Evolutionary conservation across 495 filamentous ascomycete genomes (phyloP), one percentile per base, ranked within the genome.

Genomic region (Daldinia grandis): DNA sequence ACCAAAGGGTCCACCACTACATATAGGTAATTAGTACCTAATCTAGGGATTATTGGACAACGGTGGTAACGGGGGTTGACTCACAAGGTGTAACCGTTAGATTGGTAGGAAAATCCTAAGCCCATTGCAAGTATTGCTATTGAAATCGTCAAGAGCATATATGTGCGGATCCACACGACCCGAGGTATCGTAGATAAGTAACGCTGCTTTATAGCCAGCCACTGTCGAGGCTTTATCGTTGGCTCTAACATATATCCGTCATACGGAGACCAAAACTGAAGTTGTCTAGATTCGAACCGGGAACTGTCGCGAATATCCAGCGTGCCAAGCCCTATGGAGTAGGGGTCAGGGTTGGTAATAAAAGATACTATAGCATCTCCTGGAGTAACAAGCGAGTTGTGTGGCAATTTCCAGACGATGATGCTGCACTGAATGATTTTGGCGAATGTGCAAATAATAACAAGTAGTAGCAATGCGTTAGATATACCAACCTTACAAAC

Each of bases 281-380:
- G 38, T 17, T 17, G 38, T 1, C 4, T 17, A 6, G 38, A 42
- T 7, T 42, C 15, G 38, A 42, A n/a, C 7, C 38, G n/a, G 5
- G 15, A 42, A 6, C 38, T 17, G 15, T 42, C 38, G 8, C 19
- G 15, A 19, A 42, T 17, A 42, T 42, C 38, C 7, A 42, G 15
- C 0, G 38, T 42, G 4, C 38, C 38, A 42, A 42, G 38, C n/a
- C 38, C 38, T 12, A 42, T 7, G n/a, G 38, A 6, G 9, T 17
- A 42, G n/a, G 38, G 38, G 38, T 42, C 38, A 7, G 58, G 57
- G 0, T 37, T 37, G 3, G 21, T 67, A 7, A 67, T 61, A 17
- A 67, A 67, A 19, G 64, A 67, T 12, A 47, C 64, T 35, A 60
- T 24, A 10, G 55, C 56, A 54, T 60, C 64, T 4, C 64, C 64